Base-by-base conservation (phyloP, 768 basidiomycete species). In the Leccinellum albellum region DNA sequence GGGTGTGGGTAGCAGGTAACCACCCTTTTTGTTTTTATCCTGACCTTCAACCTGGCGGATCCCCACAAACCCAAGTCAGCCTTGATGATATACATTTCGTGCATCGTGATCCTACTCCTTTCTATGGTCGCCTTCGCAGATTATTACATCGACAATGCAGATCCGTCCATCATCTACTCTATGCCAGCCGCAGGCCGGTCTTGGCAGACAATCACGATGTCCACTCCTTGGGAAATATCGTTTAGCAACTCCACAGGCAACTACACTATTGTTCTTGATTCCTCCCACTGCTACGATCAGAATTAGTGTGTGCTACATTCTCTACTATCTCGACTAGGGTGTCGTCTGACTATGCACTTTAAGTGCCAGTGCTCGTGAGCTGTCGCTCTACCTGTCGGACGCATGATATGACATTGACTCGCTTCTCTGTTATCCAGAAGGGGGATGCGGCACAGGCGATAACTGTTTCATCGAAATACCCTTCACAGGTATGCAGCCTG, bases 341-440 rank as follows among this genome's bases (percentile, higher is more conserved):
- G 5, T 35, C 21, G 35, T 32, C 59, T 57, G 49, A 64, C 55
- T 9, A 2, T 6, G 28, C 28, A 17, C 17, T 15, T 3, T 32
- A 6, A 6, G 28, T 37, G n/a, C 50, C n/a, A 68, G 67, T 21
- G 58, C 65, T 33, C 53, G 67, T 68, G 57, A 61, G 68, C 48
- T n/a, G 1, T 37, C 20, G 4, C 17, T 48, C 15, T 35, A 1
- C 32, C 8, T 23, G 5, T 49, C 9, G 21, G 10, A 50, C 42
- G 28, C 28, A 28, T 28, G 28, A 29, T 12, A 32, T 6, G 3
- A 28, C 47, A 20, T 53, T 40, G 10, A 61, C 4, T 3, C 7
- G 0, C 28, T 3, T 35, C n/a, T 50, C n/a, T 23, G 6, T 53
- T 45, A 23, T 50, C 12, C 40, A 68, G 68, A 61, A 1, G 66